Percentiles rank a stretch among this genome's conserved stretches.
These are phyloP conservation scores for Zarea fungicola DNA, from an alignment of 2,329 filamentous ascomycete species.

Conservation along the genomic window DNA sequence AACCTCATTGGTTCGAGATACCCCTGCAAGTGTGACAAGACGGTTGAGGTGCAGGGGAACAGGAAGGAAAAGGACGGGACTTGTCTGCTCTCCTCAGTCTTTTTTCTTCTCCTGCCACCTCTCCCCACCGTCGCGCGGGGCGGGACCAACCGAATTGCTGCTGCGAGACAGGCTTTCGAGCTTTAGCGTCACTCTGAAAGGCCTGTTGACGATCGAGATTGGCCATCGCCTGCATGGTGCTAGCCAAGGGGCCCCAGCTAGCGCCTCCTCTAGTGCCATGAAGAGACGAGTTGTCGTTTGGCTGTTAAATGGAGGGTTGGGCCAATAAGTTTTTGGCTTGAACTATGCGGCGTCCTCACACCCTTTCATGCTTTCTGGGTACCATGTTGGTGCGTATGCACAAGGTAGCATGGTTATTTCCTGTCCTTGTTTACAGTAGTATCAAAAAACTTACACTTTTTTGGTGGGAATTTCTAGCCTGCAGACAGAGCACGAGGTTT, in stretches of 20 bases:
- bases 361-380: no score
- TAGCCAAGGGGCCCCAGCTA: constrained; percentile 11
- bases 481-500: no score
- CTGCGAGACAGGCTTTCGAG: background rate
- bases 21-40: constrained; percentile 7
- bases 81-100: no score
- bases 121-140: constrained; percentile 34
- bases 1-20: background rate
- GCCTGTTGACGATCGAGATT: constrained; percentile 15
- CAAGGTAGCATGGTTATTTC: no score
- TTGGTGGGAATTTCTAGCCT: no score
- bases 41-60: constrained; percentile 9
- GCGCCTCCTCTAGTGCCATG: constrained; percentile 8
- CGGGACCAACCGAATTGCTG: constrained; percentile 31
- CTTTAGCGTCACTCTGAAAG: constrained; percentile 6
- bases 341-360: no score
- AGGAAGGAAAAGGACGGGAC: no score
- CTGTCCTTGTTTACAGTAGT: no score
- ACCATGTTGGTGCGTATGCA: no score
- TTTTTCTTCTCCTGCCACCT: background rate
- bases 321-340: no score
- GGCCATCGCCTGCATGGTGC: constrained; percentile 16
- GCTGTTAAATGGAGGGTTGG: no score
- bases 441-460: no score
- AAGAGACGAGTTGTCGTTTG: background rate